Evolutionary conservation across 371 early-diverging fungal species (phyloP), one percentile per base, ranked within the genome.

Genomic region (Lichtheimia ramosa): DNA sequence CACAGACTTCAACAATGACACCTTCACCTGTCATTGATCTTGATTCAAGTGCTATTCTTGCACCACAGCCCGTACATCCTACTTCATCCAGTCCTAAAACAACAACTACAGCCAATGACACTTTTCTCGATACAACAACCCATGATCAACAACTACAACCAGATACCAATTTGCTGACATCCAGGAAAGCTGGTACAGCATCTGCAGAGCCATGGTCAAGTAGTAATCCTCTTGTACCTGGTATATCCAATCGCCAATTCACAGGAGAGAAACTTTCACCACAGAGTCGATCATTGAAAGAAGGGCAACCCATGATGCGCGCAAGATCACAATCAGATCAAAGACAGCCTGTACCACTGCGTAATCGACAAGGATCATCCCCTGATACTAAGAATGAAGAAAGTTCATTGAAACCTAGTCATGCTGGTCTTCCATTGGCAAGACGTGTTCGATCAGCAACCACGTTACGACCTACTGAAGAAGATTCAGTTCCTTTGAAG

Each of bases 271-370:
- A 75, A 43, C 43, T 75, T 3, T 59, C 69, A 2, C 76, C 76
- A 0, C 28, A 63, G 10, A 46, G 10, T 34, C 34, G 34, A 34
- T 34, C 34, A 6, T 34, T 34, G 2, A 34, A 34, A 34, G 34
- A 46, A 18, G 61, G 61, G 51, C 62, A 64, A 10, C 62, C 71
- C 0, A 77, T 72, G 65, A 54, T 65, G 3, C 73, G 78, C 14
- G 70, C 75, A 12, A 53, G 78, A 13, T 78, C 78, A 1, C 73
- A 74, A 23, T 74, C 78, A 1, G 78, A 74, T n/a, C 78, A 78
- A 52, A 48, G 56, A 23, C 48, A 61, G 1, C 48, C 50, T 5
- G 24, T 65, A 40, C 49, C 46, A 46, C n/a, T 46, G 16, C 46
- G 21, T 2, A n/a, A 59, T 20, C 51, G 39, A 56, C 55, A 34